These are phyloP conservation scores for Paracoccidioides lutzii DNA, from an alignment of 2,329 filamentous ascomycete genomes.

Conservation along the genomic window DNA sequence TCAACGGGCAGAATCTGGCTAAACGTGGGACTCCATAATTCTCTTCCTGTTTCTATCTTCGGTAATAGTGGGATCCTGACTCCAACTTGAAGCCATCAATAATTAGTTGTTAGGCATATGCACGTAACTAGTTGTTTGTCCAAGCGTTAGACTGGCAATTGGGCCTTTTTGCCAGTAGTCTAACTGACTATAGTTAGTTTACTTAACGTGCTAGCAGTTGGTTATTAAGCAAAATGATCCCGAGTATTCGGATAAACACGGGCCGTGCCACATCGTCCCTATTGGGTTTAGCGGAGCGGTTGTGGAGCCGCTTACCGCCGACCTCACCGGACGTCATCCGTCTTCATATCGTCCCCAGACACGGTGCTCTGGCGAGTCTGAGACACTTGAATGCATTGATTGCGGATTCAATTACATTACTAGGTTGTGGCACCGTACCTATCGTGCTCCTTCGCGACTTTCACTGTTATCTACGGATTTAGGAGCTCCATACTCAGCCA, in stretches of 20 bases:
- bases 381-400: not conserved
- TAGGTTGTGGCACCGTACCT: not conserved
- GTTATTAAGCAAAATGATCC: no score
- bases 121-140: no score
- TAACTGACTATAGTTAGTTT: no score
- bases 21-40: not conserved
- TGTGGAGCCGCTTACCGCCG: no score
- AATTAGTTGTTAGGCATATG: not conserved
- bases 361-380: not conserved
- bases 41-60: not conserved
- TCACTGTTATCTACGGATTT: not conserved
- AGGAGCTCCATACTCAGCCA: not conserved
- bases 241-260: no score
- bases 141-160: no score
- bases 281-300: no score
- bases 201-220: no score
- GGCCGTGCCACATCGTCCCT: no score
- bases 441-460: not conserved
- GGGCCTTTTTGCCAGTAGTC: no score
- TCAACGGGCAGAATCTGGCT: not conserved
- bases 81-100: not conserved
- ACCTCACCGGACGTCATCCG: not conserved
- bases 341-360: no score
- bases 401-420: not conserved
- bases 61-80: not conserved